Evolutionary conservation across 805 yeast species (phyloP), one percentile per base, ranked within the genome.

Genomic region (Wickerhamiella dianesei): DNA sequence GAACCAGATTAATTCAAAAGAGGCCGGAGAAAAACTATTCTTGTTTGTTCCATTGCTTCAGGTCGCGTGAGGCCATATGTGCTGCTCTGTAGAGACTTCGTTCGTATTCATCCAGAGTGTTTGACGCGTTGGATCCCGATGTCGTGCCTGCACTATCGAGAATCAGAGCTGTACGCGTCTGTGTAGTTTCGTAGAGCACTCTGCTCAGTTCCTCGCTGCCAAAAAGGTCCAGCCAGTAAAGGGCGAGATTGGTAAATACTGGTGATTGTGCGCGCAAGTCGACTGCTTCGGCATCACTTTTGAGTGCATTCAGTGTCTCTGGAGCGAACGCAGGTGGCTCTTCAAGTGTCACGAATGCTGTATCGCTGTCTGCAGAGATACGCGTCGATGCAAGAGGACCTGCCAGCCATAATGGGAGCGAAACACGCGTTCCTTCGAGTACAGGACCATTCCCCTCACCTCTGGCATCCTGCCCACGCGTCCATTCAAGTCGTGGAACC

Each of bases 361-460:
- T 54, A 14, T 54, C 56, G 20, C 41, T 35, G 16, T 57, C 61
- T 17, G 58, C 64, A 29, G 54, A 59, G 55, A 50, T 70, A 57
- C 53, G 64, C 55, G 65, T 62, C 17, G 74, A 67, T 0, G 95
- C 95, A 29, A 88, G 65, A 1, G 82, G 74, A 49, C 79, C 79
- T 0, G 95, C 94, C 37, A 89, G 64, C 97, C 97, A 89, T 22
- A 87, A 62, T 0, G 97, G 97, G 20, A 89, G 68, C 48, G 83
- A 88, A 2, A 86, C 22, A 14, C 41, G 41, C 18, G 41, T 39
- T 9, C 25, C 41, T 21, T 17, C 25, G 9, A 18, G 9, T 12
- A 39, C 18, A 14, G 21, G n/a, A 9, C 41, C 57, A 56, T 77
- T 78, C 2, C 87, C 70, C 32, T 77, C 79, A 55, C 75, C 71